A percentile compares a stretch with the other conserved stretches of the same genome.
phyloP scores from a whole-genome alignment of 2,329 filamentous ascomycete genomes.

The Calonectria pteridis region DNA sequence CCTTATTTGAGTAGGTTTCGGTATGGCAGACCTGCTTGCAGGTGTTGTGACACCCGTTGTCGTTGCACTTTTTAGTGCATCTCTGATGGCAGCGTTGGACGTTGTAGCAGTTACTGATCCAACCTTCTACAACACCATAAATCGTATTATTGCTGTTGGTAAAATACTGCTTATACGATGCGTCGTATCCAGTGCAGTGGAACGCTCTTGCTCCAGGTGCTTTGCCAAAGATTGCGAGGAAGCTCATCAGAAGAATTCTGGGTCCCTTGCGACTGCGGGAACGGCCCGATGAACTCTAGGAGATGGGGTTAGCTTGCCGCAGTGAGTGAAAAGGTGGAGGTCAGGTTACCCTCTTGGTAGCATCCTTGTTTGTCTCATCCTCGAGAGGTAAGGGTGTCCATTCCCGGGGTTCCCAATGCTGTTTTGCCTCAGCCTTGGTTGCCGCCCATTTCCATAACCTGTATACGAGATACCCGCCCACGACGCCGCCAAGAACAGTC shows the following conservation, averaged over 20 bases:
- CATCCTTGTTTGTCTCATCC: neutral
- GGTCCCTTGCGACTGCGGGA: neutral
- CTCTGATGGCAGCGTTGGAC: neutral
- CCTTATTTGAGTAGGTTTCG: neutral
- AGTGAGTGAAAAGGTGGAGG: too few relatives aligned
- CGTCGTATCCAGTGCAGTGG: neutral
- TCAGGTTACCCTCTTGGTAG: neutral
- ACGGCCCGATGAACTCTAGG: neutral
- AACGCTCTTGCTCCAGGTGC: neutral
- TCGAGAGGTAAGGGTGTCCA: neutral
- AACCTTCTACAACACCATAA: neutral
- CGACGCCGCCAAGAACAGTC: neutral
- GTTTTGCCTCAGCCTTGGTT: neutral
- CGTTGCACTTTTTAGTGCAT: neutral
- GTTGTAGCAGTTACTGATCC: neutral
- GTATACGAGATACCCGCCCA: neutral
- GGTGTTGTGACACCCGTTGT: neutral
- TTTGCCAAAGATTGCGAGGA: neutral
- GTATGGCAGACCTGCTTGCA: neutral
- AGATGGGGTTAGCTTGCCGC: neutral
- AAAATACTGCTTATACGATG: neutral
- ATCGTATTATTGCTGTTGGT: neutral
- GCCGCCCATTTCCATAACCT: neutral
- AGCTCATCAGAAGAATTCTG: neutral
- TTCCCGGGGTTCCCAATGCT: neutral